Conservation (phyloP, 225 moss, liverwort and hornwort species). For the Climacium dendroides region DNA sequence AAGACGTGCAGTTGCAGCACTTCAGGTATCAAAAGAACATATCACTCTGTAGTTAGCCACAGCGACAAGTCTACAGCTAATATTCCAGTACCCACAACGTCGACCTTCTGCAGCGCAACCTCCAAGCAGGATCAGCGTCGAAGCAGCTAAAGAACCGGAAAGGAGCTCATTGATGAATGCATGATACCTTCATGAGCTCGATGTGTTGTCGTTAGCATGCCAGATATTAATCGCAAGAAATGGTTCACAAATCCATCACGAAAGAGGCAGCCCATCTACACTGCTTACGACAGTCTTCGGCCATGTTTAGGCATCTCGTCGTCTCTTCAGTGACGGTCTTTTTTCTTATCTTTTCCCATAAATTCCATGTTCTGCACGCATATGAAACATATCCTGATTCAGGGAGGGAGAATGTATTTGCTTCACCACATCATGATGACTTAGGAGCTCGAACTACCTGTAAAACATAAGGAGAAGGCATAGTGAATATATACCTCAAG, state of each 20-base stretch:
- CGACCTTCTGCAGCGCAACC: not conserved
- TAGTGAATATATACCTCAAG: slow-evolving; percentile 19
- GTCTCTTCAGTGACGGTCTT: not conserved
- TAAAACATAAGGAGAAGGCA: not conserved
- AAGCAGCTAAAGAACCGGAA: not conserved
- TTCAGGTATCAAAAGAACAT: not conserved
- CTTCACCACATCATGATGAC: not conserved
- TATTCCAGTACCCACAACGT: not conserved
- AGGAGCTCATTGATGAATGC: not conserved
- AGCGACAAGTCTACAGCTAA: not conserved
- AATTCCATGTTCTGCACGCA: slow-evolving; percentile 7
- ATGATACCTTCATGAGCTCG: not conserved
- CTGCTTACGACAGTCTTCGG: not conserved
- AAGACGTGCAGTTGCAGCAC: not conserved
- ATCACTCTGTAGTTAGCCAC: not conserved
- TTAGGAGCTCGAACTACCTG: not conserved
- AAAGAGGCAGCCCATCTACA: not conserved
- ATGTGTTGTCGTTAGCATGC: not conserved
- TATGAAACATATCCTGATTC: not conserved
- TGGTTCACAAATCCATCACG: not conserved
- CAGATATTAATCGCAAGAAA: not conserved
- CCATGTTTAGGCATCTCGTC: not conserved
- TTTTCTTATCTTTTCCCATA: not conserved
- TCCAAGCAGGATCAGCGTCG: not conserved
- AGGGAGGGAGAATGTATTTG: not conserved